Conservation (phyloP, 495 filamentous ascomycete species). For the Podospora sp. region DNA sequence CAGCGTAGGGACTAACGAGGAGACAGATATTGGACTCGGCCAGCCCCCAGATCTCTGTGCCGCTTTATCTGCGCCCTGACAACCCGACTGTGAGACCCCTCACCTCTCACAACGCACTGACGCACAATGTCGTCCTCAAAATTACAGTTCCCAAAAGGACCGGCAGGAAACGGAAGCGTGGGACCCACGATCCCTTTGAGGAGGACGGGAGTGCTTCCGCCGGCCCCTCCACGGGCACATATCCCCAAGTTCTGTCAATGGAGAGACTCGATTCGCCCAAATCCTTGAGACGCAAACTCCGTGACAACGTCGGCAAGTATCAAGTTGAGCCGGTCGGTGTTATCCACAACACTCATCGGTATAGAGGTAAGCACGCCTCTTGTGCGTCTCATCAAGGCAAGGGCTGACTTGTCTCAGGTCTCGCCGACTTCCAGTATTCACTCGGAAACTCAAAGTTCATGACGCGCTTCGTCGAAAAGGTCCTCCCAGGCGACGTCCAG, state of each 20-base stretch:
- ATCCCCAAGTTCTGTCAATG: conserved; percentile 38
- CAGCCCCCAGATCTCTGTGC: conserved; percentile 48
- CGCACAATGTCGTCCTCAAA: conserved; percentile 83
- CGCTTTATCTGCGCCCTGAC: conserved; percentile 71
- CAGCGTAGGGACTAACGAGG: neutral
- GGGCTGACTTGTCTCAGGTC: conserved; percentile 30
- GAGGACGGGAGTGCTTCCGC: conserved; percentile 25
- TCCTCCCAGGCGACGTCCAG: conserved; percentile 65
- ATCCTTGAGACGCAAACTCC: conserved; percentile 64
- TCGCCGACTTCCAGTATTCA: conserved; percentile 76
- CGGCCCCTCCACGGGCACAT: conserved; percentile 23
- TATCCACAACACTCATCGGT: conserved; percentile 81
- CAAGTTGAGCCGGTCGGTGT: conserved; percentile 69
- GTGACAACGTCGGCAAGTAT: conserved; percentile 72
- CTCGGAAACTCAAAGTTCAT: conserved; percentile 64
- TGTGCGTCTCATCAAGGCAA: neutral
- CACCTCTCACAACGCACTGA: conserved; percentile 66
- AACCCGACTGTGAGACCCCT: conserved; percentile 77
- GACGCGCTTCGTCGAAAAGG: conserved; percentile 62
- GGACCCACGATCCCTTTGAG: conserved; percentile 66
- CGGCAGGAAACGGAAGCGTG: conserved; percentile 79
- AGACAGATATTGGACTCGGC: conserved; percentile 41
- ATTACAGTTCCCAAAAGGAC: conserved; percentile 85
- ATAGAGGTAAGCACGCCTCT: conserved; percentile 60
- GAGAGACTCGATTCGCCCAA: conserved; percentile 46